These are phyloP conservation scores for Fraxinus cuspidata DNA, from an alignment of 257 asterid genomes.

Conservation along the genomic window DNA sequence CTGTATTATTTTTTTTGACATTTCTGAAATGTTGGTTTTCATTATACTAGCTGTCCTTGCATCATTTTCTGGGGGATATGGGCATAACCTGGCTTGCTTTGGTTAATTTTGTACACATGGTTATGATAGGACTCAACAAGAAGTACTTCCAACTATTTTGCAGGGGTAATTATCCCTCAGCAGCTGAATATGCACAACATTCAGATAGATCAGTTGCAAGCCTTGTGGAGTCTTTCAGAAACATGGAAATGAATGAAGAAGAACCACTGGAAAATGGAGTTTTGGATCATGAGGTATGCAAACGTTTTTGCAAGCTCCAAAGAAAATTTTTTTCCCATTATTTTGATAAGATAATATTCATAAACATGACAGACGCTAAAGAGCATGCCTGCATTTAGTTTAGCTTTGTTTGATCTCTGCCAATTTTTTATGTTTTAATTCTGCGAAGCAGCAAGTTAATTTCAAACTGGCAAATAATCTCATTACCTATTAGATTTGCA, in stretches of 20 bases:
- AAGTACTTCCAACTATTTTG: slow-evolving; percentile 27
- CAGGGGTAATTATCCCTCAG: slow-evolving; percentile 70
- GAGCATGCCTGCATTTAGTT: background rate
- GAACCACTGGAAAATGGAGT: slow-evolving; percentile 79
- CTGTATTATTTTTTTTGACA: slow-evolving; percentile 6
- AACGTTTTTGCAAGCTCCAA: background rate
- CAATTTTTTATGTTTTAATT: background rate
- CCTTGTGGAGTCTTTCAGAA: slow-evolving; percentile 74
- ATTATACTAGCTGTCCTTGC: slow-evolving; percentile 13
- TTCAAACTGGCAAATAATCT: background rate
- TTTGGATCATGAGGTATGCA: slow-evolving; percentile 66
- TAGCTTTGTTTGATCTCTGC: background rate
- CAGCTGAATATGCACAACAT: slow-evolving; percentile 60
- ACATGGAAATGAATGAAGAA: slow-evolving; percentile 72
- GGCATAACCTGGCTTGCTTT: slow-evolving; percentile 7
- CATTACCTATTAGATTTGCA: background rate
- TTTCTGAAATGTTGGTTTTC: slow-evolving; percentile 2
- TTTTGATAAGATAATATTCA: background rate
- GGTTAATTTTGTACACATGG: background rate
- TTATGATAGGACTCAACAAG: slow-evolving; percentile 1
- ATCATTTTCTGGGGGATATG: slow-evolving; percentile 13
- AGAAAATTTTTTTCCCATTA: background rate
- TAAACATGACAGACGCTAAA: background rate
- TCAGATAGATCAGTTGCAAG: slow-evolving; percentile 69
- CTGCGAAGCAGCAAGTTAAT: background rate